phyloP scores from a whole-genome alignment of 1,284 basidiomycete species.

The Cerrena zonata region DNA sequence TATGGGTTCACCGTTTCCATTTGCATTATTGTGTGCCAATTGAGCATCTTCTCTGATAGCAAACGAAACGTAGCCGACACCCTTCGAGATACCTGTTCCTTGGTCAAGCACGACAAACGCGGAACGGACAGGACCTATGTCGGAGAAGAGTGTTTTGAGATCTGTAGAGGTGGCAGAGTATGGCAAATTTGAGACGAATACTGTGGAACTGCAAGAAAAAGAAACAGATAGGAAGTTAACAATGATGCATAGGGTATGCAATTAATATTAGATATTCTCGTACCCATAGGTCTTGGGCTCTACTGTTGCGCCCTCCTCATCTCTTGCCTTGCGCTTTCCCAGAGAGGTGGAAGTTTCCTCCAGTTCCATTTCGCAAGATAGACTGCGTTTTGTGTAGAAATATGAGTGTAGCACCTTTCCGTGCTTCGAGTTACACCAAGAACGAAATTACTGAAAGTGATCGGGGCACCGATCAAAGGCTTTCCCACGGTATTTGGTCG shows the following conservation, averaged over 20 bases:
- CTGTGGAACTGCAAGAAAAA: conserved; percentile 45
- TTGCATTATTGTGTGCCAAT: conserved; percentile 52
- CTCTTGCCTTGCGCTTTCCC: conserved; percentile 13
- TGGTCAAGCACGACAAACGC: conserved; percentile 89
- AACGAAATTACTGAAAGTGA: too few relatives aligned
- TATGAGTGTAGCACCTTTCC: too few relatives aligned
- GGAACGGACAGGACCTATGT: conserved; percentile 87
- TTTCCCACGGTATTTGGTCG: too few relatives aligned
- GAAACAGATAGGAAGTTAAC: background rate
- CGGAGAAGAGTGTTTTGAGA: conserved; percentile 88
- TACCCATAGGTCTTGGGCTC: conserved; percentile 9
- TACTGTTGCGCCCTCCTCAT: conserved; percentile 1
- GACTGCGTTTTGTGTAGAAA: too few relatives aligned
- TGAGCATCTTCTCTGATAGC: conserved; percentile 86
- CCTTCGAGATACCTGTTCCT: conserved; percentile 81
- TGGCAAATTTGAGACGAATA: conserved; percentile 82
- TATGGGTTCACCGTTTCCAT: conserved; percentile 31
- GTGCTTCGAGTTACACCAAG: too few relatives aligned
- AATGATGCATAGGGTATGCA: background rate
- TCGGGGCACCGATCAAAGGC: too few relatives aligned
- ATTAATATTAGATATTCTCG: background rate
- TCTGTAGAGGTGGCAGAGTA: conserved; percentile 88
- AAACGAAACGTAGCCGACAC: conserved; percentile 97
- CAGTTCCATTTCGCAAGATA: too few relatives aligned
- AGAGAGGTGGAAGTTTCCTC: conserved; percentile 1